Evolutionary conservation across 805 yeast genomes (phyloP).

Genomic region (Pichia exigua): DNA sequence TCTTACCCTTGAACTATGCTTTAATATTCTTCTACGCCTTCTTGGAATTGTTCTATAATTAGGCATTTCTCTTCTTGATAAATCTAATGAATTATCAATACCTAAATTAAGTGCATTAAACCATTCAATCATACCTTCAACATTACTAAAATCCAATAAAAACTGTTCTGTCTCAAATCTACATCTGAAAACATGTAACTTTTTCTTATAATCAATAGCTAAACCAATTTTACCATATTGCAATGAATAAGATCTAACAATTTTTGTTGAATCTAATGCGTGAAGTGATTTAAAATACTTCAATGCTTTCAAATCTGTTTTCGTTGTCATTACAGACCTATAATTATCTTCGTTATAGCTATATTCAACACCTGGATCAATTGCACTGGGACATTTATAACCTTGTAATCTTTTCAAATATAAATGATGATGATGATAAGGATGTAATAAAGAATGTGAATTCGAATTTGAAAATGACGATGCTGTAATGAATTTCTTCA

Average conservation of each 20-base stretch:
- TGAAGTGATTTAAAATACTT: constrained; percentile 16
- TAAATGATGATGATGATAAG: constrained; percentile 12
- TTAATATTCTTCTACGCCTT: constrained; percentile 43
- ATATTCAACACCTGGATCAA: not conserved
- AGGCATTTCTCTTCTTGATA: constrained; percentile 65
- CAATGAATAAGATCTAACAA: constrained; percentile 63
- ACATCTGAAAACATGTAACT: constrained; percentile 58
- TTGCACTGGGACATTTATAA: constrained; percentile 2
- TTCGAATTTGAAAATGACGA: constrained; percentile 9
- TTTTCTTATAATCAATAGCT: constrained; percentile 77
- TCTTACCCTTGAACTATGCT: constrained; percentile 20
- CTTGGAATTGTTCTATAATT: constrained; percentile 75
- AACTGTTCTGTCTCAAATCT: constrained; percentile 82
- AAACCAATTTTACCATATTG: constrained; percentile 82
- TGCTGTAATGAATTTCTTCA: constrained; percentile 8
- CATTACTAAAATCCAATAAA: constrained; percentile 52
- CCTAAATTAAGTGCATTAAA: constrained; percentile 64
- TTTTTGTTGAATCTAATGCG: constrained; percentile 27
- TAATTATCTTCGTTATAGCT: constrained; percentile 13
- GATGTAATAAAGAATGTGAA: constrained; percentile 11
- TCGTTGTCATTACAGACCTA: constrained; percentile 24
- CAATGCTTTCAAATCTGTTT: constrained; percentile 22
- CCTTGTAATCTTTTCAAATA: constrained; percentile 1
- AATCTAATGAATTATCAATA: constrained; percentile 70
- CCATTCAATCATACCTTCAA: constrained; percentile 73